Percentiles rank a stretch among this genome's conserved stretches.
phyloP scores from a whole-genome alignment of 345 rosid species.

The Nasturtium officinale region DNA sequence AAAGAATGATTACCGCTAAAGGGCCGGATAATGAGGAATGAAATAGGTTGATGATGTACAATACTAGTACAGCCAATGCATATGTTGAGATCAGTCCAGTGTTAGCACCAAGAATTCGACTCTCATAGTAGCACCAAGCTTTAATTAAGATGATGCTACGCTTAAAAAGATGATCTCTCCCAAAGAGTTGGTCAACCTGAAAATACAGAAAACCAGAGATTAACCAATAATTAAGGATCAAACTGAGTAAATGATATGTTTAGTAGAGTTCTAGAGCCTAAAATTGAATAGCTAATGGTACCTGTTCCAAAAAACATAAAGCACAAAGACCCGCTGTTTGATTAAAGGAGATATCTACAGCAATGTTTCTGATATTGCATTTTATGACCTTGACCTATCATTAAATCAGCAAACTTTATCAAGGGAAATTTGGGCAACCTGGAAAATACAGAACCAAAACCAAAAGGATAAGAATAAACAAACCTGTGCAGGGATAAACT shows the following conservation, averaged over 20 bases:
- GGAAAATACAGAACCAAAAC: slow-evolving; percentile 2
- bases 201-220: slow-evolving; percentile 8
- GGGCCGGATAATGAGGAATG: slow-evolving; percentile 73
- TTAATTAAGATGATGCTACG: slow-evolving; percentile 74
- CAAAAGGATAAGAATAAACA: slow-evolving; percentile 38
- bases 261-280: slow-evolving; percentile 3
- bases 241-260: not conserved
- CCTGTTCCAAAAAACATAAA: slow-evolving; percentile 81
- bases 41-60: slow-evolving; percentile 71
- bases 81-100: slow-evolving; percentile 83
- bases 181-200: slow-evolving; percentile 71
- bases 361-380: slow-evolving; percentile 60
- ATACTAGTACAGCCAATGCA: slow-evolving; percentile 77
- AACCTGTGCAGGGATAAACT: slow-evolving; percentile 71
- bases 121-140: slow-evolving; percentile 97
- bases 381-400: slow-evolving; percentile 81
- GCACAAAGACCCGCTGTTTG: slow-evolving; percentile 74
- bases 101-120: slow-evolving; percentile 90
- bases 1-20: slow-evolving; percentile 58
- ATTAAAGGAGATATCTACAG: slow-evolving; percentile 85
- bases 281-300: slow-evolving; percentile 32
- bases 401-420: slow-evolving; percentile 13
- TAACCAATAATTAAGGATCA: slow-evolving; percentile 1
- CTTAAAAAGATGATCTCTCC: slow-evolving; percentile 82
- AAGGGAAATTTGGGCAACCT: not conserved